Conservation (phyloP, 2,329 filamentous ascomycete genomes). For the Cercospora canescens region DNA sequence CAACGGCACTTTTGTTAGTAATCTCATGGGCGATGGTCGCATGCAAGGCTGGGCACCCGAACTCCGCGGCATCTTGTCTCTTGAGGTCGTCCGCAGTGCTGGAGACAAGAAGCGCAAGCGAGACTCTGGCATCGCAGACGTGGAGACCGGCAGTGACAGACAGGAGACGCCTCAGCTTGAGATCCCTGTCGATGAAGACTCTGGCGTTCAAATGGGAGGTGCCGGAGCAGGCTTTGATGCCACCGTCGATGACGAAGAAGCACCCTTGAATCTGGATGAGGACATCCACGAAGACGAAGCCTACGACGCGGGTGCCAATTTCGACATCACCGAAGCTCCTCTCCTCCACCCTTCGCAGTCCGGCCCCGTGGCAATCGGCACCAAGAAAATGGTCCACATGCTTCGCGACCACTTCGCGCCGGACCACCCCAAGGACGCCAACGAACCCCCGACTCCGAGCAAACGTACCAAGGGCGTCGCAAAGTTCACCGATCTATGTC, state of each 20-base stretch:
- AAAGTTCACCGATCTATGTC: slow-evolving; percentile 87
- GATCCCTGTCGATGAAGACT: slow-evolving; percentile 35
- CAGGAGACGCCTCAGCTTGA: slow-evolving; percentile 31
- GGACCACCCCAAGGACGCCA: slow-evolving; percentile 58
- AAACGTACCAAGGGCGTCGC: slow-evolving; percentile 76
- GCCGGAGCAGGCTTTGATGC: slow-evolving; percentile 25
- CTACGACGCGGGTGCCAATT: slow-evolving; percentile 38
- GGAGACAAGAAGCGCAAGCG: slow-evolving; percentile 92
- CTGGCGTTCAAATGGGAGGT: slow-evolving; percentile 29
- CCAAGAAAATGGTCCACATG: slow-evolving; percentile 93
- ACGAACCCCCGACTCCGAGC: slow-evolving; percentile 64
- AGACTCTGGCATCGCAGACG: slow-evolving; percentile 76
- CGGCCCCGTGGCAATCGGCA: slow-evolving; percentile 84
- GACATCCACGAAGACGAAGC: slow-evolving; percentile 28
- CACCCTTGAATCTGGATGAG: slow-evolving; percentile 21
- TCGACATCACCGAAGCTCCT: slow-evolving; percentile 77
- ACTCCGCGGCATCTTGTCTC: slow-evolving; percentile 84
- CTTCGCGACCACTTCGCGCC: slow-evolving; percentile 76
- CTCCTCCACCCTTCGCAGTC: slow-evolving; percentile 79
- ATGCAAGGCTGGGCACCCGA: slow-evolving; percentile 82
- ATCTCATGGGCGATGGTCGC: slow-evolving; percentile 78
- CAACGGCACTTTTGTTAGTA: slow-evolving; percentile 84
- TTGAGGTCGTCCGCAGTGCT: slow-evolving; percentile 74
- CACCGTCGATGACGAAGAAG: slow-evolving; percentile 34
- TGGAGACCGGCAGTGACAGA: slow-evolving; percentile 57